Percentiles rank a stretch among this genome's conserved stretches.
Conservation (phyloP, 2,329 filamentous ascomycete genomes). For the Penicillium hordei region DNA sequence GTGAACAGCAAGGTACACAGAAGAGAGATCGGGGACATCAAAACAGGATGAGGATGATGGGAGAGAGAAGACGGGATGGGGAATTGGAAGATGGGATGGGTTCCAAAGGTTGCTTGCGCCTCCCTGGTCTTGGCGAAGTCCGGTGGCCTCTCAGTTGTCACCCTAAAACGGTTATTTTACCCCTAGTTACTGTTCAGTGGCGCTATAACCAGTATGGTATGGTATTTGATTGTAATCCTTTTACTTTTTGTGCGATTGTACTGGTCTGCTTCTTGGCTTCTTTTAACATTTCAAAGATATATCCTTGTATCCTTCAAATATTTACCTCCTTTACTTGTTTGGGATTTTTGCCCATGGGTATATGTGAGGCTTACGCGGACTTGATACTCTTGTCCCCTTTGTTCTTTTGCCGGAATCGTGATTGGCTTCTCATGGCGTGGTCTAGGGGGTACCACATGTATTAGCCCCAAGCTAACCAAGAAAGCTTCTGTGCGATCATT, state of each 20-base stretch:
- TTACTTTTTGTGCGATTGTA: neutral
- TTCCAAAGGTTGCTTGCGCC: constrained; percentile 30
- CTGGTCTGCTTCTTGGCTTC: neutral
- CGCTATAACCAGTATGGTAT: constrained; percentile 9
- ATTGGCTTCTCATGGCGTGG: neutral
- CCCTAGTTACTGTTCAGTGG: constrained; percentile 16
- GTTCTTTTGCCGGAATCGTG: neutral
- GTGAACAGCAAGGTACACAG: constrained; percentile 29
- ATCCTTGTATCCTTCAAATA: neutral
- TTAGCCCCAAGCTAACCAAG: neutral
- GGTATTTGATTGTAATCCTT: constrained; percentile 4
- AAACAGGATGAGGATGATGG: constrained; percentile 23
- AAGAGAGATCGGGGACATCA: constrained; percentile 31
- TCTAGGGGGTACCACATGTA: neutral
- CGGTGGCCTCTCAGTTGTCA: constrained; percentile 18
- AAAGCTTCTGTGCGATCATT: constrained; percentile 7
- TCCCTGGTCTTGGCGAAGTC: constrained; percentile 15
- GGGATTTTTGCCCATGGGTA: too few species aligned
- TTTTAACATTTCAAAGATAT: neutral
- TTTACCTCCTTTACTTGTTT: neutral
- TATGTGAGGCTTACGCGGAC: neutral
- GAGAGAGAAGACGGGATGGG: constrained; percentile 26
- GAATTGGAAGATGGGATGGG: constrained; percentile 24
- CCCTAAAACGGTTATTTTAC: constrained; percentile 29
- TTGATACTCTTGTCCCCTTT: neutral